Conservation (phyloP, 768 basidiomycete species). For the Phlebiopsis gigantea region DNA sequence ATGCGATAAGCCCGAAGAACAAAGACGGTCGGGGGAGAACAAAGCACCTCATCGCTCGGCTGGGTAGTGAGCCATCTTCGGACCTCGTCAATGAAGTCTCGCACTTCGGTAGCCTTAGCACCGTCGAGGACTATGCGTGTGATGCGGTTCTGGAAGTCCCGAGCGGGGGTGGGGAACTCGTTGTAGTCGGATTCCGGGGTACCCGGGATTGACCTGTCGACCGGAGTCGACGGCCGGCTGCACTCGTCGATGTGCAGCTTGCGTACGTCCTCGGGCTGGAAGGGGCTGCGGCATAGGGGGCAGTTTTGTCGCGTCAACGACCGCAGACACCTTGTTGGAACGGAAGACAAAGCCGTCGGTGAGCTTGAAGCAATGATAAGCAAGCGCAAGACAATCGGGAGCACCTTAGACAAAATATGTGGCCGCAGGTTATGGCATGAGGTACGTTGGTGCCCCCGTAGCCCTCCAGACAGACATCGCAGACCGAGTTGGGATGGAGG, state of each 20-base stretch:
- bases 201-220: conserved; percentile 1
- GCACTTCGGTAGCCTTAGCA: conserved; percentile 23
- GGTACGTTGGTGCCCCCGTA: conserved; percentile 53
- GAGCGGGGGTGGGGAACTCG: conserved; percentile 33
- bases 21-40: not conserved
- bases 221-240: conserved; percentile 19
- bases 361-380: conserved; percentile 2
- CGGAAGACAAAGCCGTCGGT: not conserved
- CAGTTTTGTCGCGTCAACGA: conserved; percentile 45
- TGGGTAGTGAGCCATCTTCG: conserved; percentile 21
- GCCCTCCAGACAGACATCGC: conserved; percentile 71
- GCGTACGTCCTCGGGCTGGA: conserved; percentile 40
- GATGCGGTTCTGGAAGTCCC: conserved; percentile 49
- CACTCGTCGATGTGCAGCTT: conserved; percentile 60
- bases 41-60: conserved; percentile 17
- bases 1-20: not conserved
- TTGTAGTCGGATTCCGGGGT: conserved; percentile 13
- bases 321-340: conserved; percentile 44
- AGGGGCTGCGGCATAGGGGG: conserved; percentile 58
- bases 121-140: conserved; percentile 51
- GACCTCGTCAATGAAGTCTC: conserved; percentile 18
- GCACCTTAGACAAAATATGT: conserved; percentile 49
- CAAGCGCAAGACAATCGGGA: not conserved
- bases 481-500: conserved; percentile 57
- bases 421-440: conserved; percentile 65